These are phyloP conservation scores for Colletotrichum tabaci DNA, from an alignment of 2,329 filamentous ascomycete genomes.

Conservation along the genomic window DNA sequence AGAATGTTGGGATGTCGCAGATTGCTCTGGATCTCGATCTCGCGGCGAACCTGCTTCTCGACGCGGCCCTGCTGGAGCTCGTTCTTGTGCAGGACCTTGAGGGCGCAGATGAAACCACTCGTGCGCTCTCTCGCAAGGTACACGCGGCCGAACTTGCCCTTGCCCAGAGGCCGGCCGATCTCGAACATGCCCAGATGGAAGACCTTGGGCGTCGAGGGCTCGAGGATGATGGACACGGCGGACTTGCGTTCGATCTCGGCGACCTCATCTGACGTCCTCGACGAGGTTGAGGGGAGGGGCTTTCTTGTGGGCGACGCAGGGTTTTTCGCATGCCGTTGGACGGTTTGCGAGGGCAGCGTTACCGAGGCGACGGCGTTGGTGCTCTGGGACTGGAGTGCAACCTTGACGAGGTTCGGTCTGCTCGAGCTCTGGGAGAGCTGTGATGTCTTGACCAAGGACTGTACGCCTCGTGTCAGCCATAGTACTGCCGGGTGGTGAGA, in stretches of 20 bases:
- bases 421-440: constrained; percentile 68
- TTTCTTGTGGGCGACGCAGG: constrained; percentile 69
- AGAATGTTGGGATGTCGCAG: constrained; percentile 89
- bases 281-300: constrained; percentile 59
- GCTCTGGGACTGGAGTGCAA: constrained; percentile 85
- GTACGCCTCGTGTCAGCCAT: constrained; percentile 55
- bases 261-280: constrained; percentile 64
- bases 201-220: constrained; percentile 71
- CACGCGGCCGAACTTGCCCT: constrained; percentile 90
- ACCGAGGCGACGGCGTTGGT: constrained; percentile 76
- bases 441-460: constrained; percentile 53
- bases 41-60: constrained; percentile 88
- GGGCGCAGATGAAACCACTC: constrained; percentile 86
- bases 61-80: constrained; percentile 84
- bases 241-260: constrained; percentile 66
- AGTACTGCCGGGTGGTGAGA: constrained; percentile 18
- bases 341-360: constrained; percentile 76
- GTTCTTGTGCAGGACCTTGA: constrained; percentile 89
- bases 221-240: constrained; percentile 65
- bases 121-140: constrained; percentile 87
- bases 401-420: constrained; percentile 88
- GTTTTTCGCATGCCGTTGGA: constrained; percentile 66
- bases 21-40: constrained; percentile 92
- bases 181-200: constrained; percentile 96
- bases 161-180: constrained; percentile 87